Conservation (phyloP, 2,329 filamentous ascomycete species). For the Pochonia chlamydosporia region DNA sequence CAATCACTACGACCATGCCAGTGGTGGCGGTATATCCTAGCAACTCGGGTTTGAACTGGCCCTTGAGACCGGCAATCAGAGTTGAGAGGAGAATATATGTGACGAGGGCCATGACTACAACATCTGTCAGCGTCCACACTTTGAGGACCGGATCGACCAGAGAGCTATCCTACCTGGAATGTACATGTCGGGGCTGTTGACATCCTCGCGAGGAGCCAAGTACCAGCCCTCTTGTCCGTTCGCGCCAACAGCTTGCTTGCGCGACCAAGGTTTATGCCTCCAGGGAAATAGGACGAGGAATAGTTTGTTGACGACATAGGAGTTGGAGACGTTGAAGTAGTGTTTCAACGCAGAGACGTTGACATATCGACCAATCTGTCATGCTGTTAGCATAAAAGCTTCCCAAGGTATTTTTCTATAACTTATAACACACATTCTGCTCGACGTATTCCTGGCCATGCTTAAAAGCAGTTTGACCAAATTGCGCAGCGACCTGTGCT, state of each 20-base stretch:
- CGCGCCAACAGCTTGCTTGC: constrained; percentile 71
- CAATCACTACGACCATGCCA: constrained; percentile 72
- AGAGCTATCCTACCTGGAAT: constrained; percentile 60
- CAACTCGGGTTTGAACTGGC: constrained; percentile 89
- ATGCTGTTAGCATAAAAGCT: constrained; percentile 10
- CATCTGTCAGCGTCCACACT: constrained; percentile 15
- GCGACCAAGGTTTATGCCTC: constrained; percentile 95
- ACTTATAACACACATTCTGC: constrained; percentile 84
- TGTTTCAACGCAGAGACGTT: constrained; percentile 92
- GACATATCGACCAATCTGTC: constrained; percentile 64
- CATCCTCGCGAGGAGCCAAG: constrained; percentile 85
- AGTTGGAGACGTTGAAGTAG: constrained; percentile 99
- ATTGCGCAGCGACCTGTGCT: constrained; percentile 89
- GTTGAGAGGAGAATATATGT: constrained; percentile 96
- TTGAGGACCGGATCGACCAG: neutral
- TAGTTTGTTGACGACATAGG: constrained; percentile 90
- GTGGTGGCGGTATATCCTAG: constrained; percentile 84
- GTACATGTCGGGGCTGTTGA: constrained; percentile 99
- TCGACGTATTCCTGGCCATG: constrained; percentile 93
- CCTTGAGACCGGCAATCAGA: constrained; percentile 80
- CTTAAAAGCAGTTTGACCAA: constrained; percentile 85
- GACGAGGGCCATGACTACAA: constrained; percentile 83
- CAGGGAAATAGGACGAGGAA: constrained; percentile 93
- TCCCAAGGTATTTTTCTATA: no score
- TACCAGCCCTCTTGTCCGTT: constrained; percentile 71